These are phyloP conservation scores for Fraxinus floribunda DNA, from an alignment of 305 asterid species.

Conservation along the genomic window DNA sequence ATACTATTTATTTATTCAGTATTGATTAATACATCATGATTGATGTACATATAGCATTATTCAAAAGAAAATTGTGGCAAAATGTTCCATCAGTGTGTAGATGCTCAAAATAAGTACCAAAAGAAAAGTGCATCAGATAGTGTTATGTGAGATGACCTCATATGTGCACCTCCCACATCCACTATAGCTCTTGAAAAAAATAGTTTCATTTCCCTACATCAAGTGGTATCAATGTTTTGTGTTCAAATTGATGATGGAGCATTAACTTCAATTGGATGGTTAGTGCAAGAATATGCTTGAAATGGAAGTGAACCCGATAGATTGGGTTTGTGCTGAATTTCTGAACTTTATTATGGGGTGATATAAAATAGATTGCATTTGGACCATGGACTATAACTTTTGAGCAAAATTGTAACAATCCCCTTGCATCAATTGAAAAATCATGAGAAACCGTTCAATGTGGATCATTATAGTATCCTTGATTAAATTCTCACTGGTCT, in stretches of 20 bases:
- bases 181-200: background rate
- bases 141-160: background rate
- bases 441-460: background rate
- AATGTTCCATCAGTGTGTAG: background rate
- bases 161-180: background rate
- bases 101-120: background rate
- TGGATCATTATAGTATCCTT: background rate
- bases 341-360: background rate
- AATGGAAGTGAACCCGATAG: background rate
- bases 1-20: background rate
- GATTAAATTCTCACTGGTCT: background rate
- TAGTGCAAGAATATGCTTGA: background rate
- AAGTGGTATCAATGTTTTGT: background rate
- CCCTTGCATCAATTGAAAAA: background rate
- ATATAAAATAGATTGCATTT: background rate
- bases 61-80: background rate
- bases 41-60: background rate
- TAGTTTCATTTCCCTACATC: background rate
- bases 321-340: background rate
- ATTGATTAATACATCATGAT: no score
- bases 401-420: background rate
- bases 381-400: background rate
- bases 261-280: background rate
- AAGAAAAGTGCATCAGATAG: background rate
- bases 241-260: background rate